Evolutionary conservation across 352 stramenopile genomes (phyloP).

Genomic region (Pythium phragmitis): DNA sequence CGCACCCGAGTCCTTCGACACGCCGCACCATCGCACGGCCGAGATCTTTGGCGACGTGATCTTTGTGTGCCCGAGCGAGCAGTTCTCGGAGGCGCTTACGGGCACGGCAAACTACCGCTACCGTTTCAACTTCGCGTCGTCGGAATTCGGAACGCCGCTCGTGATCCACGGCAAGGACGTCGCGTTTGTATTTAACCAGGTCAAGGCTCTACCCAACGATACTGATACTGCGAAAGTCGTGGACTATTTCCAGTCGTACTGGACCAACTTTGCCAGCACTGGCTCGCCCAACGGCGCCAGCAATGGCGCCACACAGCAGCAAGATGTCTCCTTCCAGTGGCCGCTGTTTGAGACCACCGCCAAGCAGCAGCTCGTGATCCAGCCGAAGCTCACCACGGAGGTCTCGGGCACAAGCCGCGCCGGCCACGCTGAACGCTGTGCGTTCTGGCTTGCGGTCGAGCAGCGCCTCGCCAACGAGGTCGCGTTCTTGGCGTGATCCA

Average conservation of each 20-base stretch:
- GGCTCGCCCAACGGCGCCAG: not conserved
- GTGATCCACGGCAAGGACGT: constrained; percentile 10
- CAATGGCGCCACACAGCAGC: not conserved
- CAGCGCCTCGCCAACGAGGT: no score
- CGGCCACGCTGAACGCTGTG: constrained; percentile 12
- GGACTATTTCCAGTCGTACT: not conserved
- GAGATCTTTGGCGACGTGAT: constrained; percentile 14
- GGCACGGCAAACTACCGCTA: constrained; percentile 9
- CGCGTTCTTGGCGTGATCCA: no score
- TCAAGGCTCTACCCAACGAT: not conserved
- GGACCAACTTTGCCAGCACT: constrained; percentile 12
- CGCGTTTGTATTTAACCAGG: constrained; percentile 19
- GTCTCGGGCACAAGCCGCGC: not conserved
- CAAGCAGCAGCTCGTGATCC: constrained; percentile 16
- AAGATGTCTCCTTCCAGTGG: no score
- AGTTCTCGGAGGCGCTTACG: not conserved
- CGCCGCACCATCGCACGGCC: constrained; percentile 5
- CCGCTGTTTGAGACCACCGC: not conserved
- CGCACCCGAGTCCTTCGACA: constrained; percentile 1
- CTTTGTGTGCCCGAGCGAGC: constrained; percentile 17
- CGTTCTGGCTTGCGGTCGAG: constrained; percentile 17
- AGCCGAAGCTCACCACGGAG: not conserved
- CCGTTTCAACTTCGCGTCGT: constrained; percentile 14
- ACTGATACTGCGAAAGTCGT: not conserved
- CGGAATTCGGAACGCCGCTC: not conserved